Conservation (phyloP, 2,329 filamentous ascomycete genomes). For the Clonostachys chloroleuca region DNA sequence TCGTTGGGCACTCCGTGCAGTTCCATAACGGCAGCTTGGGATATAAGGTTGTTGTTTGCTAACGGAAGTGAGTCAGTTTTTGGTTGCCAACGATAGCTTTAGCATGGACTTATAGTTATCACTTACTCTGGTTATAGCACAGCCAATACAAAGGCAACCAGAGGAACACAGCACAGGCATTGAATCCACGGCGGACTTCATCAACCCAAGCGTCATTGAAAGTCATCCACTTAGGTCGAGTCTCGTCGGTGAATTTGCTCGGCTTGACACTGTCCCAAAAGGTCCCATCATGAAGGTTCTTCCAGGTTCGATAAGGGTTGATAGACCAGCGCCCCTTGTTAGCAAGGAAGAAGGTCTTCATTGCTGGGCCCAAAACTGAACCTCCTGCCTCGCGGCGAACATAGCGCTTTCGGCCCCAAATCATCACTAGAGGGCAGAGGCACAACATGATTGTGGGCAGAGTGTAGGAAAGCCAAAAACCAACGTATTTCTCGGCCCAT, state of each 20-base stretch:
- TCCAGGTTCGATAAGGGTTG: conserved; percentile 58
- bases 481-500: conserved; percentile 70
- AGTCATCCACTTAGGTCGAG: conserved; percentile 66
- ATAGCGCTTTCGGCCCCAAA: conserved; percentile 56
- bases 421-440: conserved; percentile 57
- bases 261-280: conserved; percentile 71
- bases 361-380: conserved; percentile 62
- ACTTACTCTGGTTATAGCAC: conserved; percentile 37
- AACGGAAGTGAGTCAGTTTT: background rate
- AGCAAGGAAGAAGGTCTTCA: conserved; percentile 56
- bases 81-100: background rate
- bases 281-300: conserved; percentile 48
- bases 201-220: conserved; percentile 80
- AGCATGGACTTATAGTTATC: conserved; percentile 4
- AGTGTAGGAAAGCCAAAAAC: conserved; percentile 68
- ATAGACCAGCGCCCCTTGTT: conserved; percentile 66
- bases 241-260: conserved; percentile 47
- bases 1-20: conserved; percentile 73
- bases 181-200: conserved; percentile 64
- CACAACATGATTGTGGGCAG: conserved; percentile 64
- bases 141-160: conserved; percentile 63
- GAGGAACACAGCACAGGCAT: conserved; percentile 64
- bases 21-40: conserved; percentile 61
- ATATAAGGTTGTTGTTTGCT: conserved; percentile 54
- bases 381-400: conserved; percentile 54